Base-by-base conservation (phyloP, 2,329 filamentous ascomycete genomes). In the Gliomastix tumulicola region DNA sequence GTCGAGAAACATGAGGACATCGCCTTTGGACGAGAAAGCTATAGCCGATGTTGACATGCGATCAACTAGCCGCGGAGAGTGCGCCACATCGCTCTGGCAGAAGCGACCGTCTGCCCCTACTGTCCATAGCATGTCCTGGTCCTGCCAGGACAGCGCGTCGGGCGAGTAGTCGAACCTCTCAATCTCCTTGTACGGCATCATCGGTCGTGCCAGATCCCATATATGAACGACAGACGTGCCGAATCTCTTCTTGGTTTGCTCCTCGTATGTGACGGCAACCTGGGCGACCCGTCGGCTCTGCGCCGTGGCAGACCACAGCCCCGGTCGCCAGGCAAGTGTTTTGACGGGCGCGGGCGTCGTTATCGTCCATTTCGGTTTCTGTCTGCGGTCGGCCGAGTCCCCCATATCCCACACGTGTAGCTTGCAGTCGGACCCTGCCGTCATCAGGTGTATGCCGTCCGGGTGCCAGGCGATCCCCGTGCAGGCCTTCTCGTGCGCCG, bases 181-280 rank as follows among this genome's bases (percentile, higher is more conserved):
- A 32, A 84, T 69, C 46, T 80, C 74, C 44, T 81, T 80, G 49
- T 79, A 82, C 0, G 79, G 78, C 64, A 84, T 70, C 2, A 76
- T 74, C 2, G 79, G 76, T 21, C 80, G 66, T 7, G 76, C 79
- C n/a, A 84, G 57, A 49, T 84, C 80, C 78, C 79, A 84, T 16
- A 84, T 65, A 39, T 84, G 78, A 12, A 82, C 75, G 0, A 69
- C 63, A 20, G 68, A 73, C 30, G 74, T 72, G 30, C 76, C 76
- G 36, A 71, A 70, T 8, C 69, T 65, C 39, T 68, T 71, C 30
- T 66, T 55, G 45, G 68, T 69, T 30, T 63, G 63, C 45, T 77
- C 76, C 40, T 81, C 72, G 48, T 83, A 80, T 2, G 74, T 66
- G 3, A 82, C 71, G 3, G 76, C 75, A 10, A 82, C 63, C 48